Base-by-base conservation (phyloP, 495 filamentous ascomycete species). In the Jackrogersella minutella region DNA sequence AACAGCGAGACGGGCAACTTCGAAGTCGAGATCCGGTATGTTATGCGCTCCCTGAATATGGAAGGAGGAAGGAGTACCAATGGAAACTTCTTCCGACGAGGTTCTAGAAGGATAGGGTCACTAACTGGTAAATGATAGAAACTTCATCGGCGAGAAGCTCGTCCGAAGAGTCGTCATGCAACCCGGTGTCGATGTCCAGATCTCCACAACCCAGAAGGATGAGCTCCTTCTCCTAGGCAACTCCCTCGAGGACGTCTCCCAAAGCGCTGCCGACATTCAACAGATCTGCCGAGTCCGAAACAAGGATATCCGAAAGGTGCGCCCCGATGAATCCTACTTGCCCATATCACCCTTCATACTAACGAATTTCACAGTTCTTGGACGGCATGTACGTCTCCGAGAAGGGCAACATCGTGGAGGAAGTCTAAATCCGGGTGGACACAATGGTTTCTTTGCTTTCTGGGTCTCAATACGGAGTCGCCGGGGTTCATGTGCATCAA, bases 261-360 rank as follows among this genome's bases (percentile, higher is more conserved):
- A 99, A 86, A 92, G 88, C 75, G 95, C 95, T 58, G 95, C 95
- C 76, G 95, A 98, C 79, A 97, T 99, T 80, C 95, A 99, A 87
- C 95, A 99, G 83, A 93, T 94, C 82, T 99, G 95, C 91, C 86
- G 90, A 82, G 95, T 97, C 80, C 87, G 91, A 77, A 98, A 99
- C 90, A 99, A 99, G 92, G 95, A 99, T 97, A 98, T 99, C 86
- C 93, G 96, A 84, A 97, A 98, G 92, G 92, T 96, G 64, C 47
- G 58, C 41, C 39, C 63, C n/a, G 9, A 16, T 33, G 13, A 36
- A 34, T 24, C 16, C n/a, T 19, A 30, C 3, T 14, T 40, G 14
- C 26, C 19, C 11, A 49, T 24, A 9, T 53, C 11, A 11, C 16
- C 21, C 54, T 30, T 58, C 39, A 58, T 68, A 59, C 78, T 83